Base-by-base conservation (phyloP, 345 rosid genomes). In the Trapa incisa region DNA sequence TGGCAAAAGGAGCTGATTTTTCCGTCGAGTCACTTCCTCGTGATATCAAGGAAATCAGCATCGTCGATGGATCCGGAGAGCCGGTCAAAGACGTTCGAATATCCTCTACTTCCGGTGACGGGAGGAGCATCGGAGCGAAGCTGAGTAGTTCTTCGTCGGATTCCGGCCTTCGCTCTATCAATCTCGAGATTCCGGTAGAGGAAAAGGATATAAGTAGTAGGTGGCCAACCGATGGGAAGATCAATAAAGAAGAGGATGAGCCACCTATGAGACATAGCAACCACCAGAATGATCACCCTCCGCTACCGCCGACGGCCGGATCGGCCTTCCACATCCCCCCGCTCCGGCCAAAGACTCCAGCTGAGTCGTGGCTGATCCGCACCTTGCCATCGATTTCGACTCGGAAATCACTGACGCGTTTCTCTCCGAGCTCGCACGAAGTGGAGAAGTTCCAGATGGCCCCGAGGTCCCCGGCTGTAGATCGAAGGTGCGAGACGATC, bases 301-400 rank as follows among this genome's bases (percentile, higher is more conserved):
- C 68, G 63, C 37, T 73, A 62, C 13, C 36, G 22, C 78, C 68
- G 63, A 16, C 52, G n/a, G 43, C 1, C 7, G 35, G 70, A 63
- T 71, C 75, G 37, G 64, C 72, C n/a, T 73, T 79, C 65, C 88
- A 77, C 75, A 80, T 78, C 37, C 81, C 90, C 64, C 89, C 80
- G 66, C 86, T 89, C 67, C 69, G 80, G 54, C 97, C 96, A 70
- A 84, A 86, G 61, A 86, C 96, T 74, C 98, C 98, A 32, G 79
- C 98, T 16, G 97, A 92, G 67, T 89, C 98, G 38, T 92, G 98
- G 98, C 75, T 92, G 65, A 80, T 73, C 76, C 89, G 89, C 37
- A 79, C 98, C 10, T 71, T 92, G 70, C 96, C 97, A 17, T 67
- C 80, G 53, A 70, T 85, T 47, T 68, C 87, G 8, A 63, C 81